Evolutionary conservation across 2,329 filamentous ascomycete species (phyloP), one percentile per base, ranked within the genome.

Genomic region (Domatiomyces catenatus): DNA sequence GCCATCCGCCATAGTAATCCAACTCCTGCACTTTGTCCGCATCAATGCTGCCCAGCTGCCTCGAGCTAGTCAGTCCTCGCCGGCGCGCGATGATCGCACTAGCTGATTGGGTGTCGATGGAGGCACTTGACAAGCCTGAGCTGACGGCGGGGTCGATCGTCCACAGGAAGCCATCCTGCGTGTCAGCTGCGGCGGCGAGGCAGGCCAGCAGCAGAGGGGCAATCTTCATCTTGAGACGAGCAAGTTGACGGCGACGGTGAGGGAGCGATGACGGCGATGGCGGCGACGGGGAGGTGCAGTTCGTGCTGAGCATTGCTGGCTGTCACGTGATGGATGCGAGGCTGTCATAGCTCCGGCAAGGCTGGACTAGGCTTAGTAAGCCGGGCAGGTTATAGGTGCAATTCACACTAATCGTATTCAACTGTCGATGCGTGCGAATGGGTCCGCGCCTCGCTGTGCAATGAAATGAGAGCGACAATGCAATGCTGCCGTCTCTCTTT

Each of bases 1-100:
- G 65, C 26, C 67, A 61, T 54, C 74, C 77, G 54, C 79, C 81
- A 63, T 79, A 84, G 47, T 68, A 67, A 60, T 79, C 77, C 60
- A 87, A 69, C 57, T 77, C 67, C 47, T 70, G 67, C 42, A 85
- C 65, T 7, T 75, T 73, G 39, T 67, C 66, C 43, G 76, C 71
- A 51, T 73, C 68, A 47, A 64, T 61, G 42, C 56, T 57, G 22
- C 63, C 61, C 32, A 69, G 57, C 26, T 59, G 50, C 67, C 71
- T 48, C 72, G 67, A 58, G 71, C 73, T 62, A 66, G 71, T 59
- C 69, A 68, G 57, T 69, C 70, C 56, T 72, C 71, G 55, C 70
- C 74, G 60, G 70, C 71, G 59, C 70, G 67, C 62, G 48, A 71
- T 53, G 47, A 71, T 60, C n/a, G 63, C 59, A 47, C 59, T 64